These are phyloP conservation scores for Hondaea fermentalgiana DNA, from an alignment of 108 stramenopile species.

Conservation along the genomic window DNA sequence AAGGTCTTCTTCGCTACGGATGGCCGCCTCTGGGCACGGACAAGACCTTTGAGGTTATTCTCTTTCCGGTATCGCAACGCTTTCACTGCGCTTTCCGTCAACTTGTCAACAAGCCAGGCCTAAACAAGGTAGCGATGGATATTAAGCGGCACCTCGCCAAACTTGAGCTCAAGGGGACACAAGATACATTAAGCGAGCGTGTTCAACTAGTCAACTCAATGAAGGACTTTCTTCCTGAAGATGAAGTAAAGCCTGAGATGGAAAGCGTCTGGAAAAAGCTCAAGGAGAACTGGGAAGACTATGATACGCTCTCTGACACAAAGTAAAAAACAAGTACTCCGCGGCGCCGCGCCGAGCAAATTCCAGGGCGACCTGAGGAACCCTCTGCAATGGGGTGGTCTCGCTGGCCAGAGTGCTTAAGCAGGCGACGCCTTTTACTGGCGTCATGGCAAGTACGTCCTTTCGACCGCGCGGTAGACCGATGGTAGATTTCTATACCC, in stretches of 20 bases:
- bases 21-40: background rate
- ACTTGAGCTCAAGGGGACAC: background rate
- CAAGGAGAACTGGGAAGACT: background rate
- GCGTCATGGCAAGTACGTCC: too few species aligned
- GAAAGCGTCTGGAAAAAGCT: background rate
- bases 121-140: background rate
- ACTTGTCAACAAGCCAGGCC: slow-evolving; percentile 1
- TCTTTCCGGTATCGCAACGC: background rate
- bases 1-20: background rate
- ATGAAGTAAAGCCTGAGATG: background rate
- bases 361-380: too few species aligned
- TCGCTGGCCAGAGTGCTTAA: too few species aligned
- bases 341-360: too few species aligned
- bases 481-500: too few species aligned
- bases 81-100: slow-evolving; percentile 11
- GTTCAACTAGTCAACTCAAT: background rate
- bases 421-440: too few species aligned
- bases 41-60: background rate
- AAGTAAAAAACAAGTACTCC: too few species aligned
- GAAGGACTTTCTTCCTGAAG: background rate
- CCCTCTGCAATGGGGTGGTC: too few species aligned
- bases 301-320: background rate
- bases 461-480: too few species aligned
- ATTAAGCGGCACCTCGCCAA: background rate
- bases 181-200: background rate